A percentile compares a stretch with the other conserved stretches of the same genome.
These are phyloP conservation scores for Penicillium flavigenum DNA, from an alignment of 495 filamentous ascomycete genomes.

Conservation along the genomic window DNA sequence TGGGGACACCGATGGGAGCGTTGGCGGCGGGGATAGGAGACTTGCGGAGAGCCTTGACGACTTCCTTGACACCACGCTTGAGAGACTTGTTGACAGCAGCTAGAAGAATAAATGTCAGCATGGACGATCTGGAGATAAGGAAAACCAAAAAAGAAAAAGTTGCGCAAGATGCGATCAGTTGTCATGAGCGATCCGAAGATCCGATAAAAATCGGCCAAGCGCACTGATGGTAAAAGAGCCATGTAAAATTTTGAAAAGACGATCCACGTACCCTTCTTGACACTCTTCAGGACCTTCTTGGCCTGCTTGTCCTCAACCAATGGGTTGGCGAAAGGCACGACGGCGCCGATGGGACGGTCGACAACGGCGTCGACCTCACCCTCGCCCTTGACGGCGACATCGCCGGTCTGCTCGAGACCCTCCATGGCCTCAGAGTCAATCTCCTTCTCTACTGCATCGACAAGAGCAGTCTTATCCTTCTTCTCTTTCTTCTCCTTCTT, in stretches of 20 bases:
- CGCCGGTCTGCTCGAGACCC: constrained; percentile 48
- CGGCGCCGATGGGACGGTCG: constrained; percentile 60
- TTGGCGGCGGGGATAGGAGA: constrained; percentile 59
- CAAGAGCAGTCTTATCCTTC: constrained; percentile 62
- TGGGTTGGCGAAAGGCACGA: constrained; percentile 93
- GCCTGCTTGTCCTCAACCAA: constrained; percentile 84
- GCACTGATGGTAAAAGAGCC: neutral
- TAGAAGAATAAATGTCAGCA: constrained; percentile 38
- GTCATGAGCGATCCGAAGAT: neutral
- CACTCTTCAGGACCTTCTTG: constrained; percentile 90
- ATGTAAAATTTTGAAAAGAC: neutral
- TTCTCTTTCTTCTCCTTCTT: constrained; percentile 68
- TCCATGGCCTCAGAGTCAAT: constrained; percentile 54
- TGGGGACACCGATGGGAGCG: constrained; percentile 50
- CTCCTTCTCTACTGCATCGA: constrained; percentile 63
- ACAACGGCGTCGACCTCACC: constrained; percentile 49
- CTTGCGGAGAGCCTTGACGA: constrained; percentile 95
- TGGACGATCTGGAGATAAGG: neutral
- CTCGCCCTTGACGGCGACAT: constrained; percentile 37
- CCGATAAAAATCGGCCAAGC: constrained; percentile 7
- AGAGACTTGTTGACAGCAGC: constrained; percentile 90
- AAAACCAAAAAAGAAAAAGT: constrained; percentile 11
- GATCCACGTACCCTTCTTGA: constrained; percentile 77
- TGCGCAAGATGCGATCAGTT: constrained; percentile 6
- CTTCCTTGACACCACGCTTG: constrained; percentile 97